Evolutionary conservation across 768 basidiomycete genomes (phyloP), one percentile per base, ranked within the genome.

Genomic region (Boletus sensibilis): DNA sequence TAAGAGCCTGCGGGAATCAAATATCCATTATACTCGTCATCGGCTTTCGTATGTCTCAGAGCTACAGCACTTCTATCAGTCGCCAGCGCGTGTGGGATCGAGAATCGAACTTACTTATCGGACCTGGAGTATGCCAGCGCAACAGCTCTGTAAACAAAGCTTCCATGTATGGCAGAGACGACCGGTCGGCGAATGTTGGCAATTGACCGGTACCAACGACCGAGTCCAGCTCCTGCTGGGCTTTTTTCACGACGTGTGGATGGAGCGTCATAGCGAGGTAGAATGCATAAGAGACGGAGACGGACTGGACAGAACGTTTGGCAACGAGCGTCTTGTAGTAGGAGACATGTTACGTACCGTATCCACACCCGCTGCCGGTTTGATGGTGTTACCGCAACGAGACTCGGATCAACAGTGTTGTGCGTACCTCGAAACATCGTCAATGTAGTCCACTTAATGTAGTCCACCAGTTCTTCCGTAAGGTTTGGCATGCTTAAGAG

Each of bases 201-300:
- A 69, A 40, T 42, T 48, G 52, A 5, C 57, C 50, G 4, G 37
- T 34, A 9, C 71, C 72, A 12, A 73, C 61, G 0, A 73, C 60
- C 0, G 48, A 18, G 31, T 69, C 69, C 11, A 73, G 48, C 42
- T 73, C 70, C 37, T 55, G 53, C 45, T 67, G 70, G 0, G 62
- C 70, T 39, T 59, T 70, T 44, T 57, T 58, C 60, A 68, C 58
- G n/a, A 66, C 63, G 1, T 39, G 52, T 3, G 72, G 72, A 44
- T 64, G 58, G 43, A 68, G 62, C 20, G 62, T 58, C 71, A 72
- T 72, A 3, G 67, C 72, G 18, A 71, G 66, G 21, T 57, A 57
- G 40, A 65, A 63, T 9, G 56, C 53, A 44, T 53, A 61, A 6
- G 50, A 33, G 1, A 55, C 23, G 2, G 66, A 59, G 13, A 39